These are phyloP conservation scores for Diaporthe amygdali DNA, from an alignment of 2,329 filamentous ascomycete genomes.

Conservation along the genomic window DNA sequence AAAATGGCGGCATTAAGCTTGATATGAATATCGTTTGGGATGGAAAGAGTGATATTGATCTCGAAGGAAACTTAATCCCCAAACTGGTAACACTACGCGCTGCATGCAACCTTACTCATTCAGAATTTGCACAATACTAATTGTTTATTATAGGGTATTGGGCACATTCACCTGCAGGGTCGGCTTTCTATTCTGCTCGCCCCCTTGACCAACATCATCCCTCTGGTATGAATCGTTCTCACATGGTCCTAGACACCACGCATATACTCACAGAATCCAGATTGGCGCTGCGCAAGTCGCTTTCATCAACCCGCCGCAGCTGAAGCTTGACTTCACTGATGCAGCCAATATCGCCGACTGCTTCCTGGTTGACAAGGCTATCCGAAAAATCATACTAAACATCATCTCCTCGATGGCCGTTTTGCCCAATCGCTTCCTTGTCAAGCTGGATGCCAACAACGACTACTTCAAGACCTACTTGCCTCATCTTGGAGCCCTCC, in stretches of 20 bases:
- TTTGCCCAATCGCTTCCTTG: slow-evolving; percentile 53
- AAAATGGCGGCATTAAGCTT: slow-evolving; percentile 50
- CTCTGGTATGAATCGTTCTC: slow-evolving; percentile 42
- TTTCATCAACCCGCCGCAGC: slow-evolving; percentile 52
- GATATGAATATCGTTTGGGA: slow-evolving; percentile 54
- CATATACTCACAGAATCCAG: slow-evolving; percentile 31
- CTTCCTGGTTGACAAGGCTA: slow-evolving; percentile 43
- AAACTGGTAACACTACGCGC: slow-evolving; percentile 32
- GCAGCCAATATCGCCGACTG: slow-evolving; percentile 50
- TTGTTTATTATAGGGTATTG: slow-evolving; percentile 43
- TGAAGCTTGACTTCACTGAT: slow-evolving; percentile 53
- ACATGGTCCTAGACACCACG: not conserved
- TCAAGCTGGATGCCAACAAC: slow-evolving; percentile 50
- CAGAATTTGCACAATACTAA: slow-evolving; percentile 18
- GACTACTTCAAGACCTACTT: slow-evolving; percentile 55
- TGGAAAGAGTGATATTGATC: slow-evolving; percentile 50
- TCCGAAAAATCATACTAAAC: slow-evolving; percentile 49
- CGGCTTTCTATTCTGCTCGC: slow-evolving; percentile 48
- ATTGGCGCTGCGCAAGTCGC: slow-evolving; percentile 53
- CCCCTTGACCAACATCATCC: slow-evolving; percentile 50
- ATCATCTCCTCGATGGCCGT: slow-evolving; percentile 51
- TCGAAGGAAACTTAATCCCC: slow-evolving; percentile 49
- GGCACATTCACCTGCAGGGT: slow-evolving; percentile 48
- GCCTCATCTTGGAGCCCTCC: slow-evolving; percentile 46
- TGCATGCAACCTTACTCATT: slow-evolving; percentile 15